These are phyloP conservation scores for Cryptosporidium meleagridis DNA, from an alignment of 169 alveolate genomes.

Conservation along the genomic window DNA sequence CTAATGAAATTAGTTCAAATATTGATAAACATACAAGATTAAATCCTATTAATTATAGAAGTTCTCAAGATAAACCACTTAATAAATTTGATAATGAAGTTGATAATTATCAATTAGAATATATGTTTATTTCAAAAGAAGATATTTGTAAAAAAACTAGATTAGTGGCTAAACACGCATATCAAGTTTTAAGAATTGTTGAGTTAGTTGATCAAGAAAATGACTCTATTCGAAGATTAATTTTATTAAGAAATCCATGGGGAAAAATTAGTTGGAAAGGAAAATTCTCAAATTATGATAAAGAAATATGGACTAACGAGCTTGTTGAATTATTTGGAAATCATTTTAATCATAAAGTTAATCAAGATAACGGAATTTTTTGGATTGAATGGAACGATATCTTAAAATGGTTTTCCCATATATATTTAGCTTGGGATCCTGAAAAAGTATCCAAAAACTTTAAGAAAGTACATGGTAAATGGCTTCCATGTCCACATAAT, in stretches of 20 bases:
- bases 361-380: slow-evolving; percentile 85
- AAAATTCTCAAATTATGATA: slow-evolving; percentile 82
- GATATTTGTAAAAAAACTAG: slow-evolving; percentile 74
- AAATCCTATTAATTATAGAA: neutral
- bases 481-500: slow-evolving; percentile 75
- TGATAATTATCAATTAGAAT: neutral
- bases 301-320: slow-evolving; percentile 78
- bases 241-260: slow-evolving; percentile 93
- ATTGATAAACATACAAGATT: neutral
- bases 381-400: slow-evolving; percentile 92
- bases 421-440: slow-evolving; percentile 89
- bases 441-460: neutral
- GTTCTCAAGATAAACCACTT: neutral
- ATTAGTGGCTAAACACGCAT: slow-evolving; percentile 89
- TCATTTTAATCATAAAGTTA: slow-evolving; percentile 30
- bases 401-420: slow-evolving; percentile 87
- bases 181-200: slow-evolving; percentile 82
- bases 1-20: slow-evolving; percentile 19
- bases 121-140: slow-evolving; percentile 4
- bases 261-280: slow-evolving; percentile 92
- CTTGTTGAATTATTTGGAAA: slow-evolving; percentile 75
- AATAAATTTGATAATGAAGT: neutral
- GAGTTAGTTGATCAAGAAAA: slow-evolving; percentile 78
- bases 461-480: slow-evolving; percentile 79
- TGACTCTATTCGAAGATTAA: slow-evolving; percentile 68